Evolutionary conservation across 768 basidiomycete genomes (phyloP).

Genomic region (Krasilnikovozyma curviuscula): DNA sequence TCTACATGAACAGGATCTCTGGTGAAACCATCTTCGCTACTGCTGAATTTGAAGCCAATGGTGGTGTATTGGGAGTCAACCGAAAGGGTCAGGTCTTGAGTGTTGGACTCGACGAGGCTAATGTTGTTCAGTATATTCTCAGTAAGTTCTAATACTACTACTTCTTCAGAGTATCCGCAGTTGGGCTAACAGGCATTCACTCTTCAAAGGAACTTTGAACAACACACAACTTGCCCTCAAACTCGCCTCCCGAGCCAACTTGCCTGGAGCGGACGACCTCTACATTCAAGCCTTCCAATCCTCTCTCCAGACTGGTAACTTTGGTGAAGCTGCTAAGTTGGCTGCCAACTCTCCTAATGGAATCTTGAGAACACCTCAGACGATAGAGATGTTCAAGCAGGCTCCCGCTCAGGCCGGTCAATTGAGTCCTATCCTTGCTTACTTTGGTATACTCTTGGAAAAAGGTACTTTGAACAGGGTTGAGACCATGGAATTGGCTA

Average conservation of each 20-base stretch:
- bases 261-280: slow-evolving; percentile 92
- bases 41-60: slow-evolving; percentile 77
- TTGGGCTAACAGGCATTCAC: neutral
- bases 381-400: slow-evolving; percentile 93
- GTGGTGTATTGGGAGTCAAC: slow-evolving; percentile 98
- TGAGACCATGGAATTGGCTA: slow-evolving; percentile 85
- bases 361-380: slow-evolving; percentile 77
- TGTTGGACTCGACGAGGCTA: slow-evolving; percentile 89
- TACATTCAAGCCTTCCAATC: slow-evolving; percentile 87
- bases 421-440: slow-evolving; percentile 86
- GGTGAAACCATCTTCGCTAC: slow-evolving; percentile 99
- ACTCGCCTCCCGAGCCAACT: slow-evolving; percentile 81
- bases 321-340: slow-evolving; percentile 83
- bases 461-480: slow-evolving; percentile 94
- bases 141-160: slow-evolving; percentile 24
- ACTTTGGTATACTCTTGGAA: slow-evolving; percentile 96
- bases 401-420: slow-evolving; percentile 79
- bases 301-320: slow-evolving; percentile 73
- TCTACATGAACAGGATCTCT: slow-evolving; percentile 99
- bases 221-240: slow-evolving; percentile 97
- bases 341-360: slow-evolving; percentile 94
- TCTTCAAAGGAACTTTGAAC: slow-evolving; percentile 45
- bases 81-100: slow-evolving; percentile 97
- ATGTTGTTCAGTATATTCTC: slow-evolving; percentile 85
- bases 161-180: neutral